These are phyloP conservation scores for Bocquillonia castaneifolia DNA, from an alignment of 441 rosid species.

Conservation along the genomic window DNA sequence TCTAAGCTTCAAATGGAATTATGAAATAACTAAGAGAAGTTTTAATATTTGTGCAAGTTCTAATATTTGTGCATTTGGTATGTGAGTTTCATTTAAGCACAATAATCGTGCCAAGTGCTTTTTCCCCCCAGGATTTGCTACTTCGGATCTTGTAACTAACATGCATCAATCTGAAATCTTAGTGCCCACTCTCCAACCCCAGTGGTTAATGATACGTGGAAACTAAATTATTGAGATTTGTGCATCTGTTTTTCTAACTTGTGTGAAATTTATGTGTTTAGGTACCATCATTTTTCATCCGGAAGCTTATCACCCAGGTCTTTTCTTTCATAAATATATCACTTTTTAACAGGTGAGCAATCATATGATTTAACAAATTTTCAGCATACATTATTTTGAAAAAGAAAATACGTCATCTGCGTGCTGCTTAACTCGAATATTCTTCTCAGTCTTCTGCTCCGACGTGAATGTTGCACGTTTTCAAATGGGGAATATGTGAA, in stretches of 20 bases:
- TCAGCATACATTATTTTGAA: conserved; percentile 5
- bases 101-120: too few relatives aligned
- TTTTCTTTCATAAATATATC: conserved; percentile 93
- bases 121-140: too few relatives aligned
- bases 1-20: too few relatives aligned
- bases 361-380: conserved; percentile 6
- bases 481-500: conserved; percentile 97
- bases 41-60: too few relatives aligned
- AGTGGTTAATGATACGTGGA: not conserved
- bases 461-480: conserved; percentile 98
- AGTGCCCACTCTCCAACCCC: not conserved
- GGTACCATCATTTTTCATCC: conserved; percentile 97
- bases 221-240: not conserved
- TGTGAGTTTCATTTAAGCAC: too few relatives aligned
- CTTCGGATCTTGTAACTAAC: not conserved
- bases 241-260: conserved; percentile 14
- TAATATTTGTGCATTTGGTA: too few relatives aligned
- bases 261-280: conserved; percentile 25
- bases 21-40: too few relatives aligned
- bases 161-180: not conserved
- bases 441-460: conserved; percentile 68
- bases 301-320: conserved; percentile 92
- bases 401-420: conserved; percentile 11
- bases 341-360: conserved; percentile 83
- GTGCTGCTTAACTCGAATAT: conserved; percentile 18